Evolutionary conservation across 331 rosid species (phyloP), one percentile per base, ranked within the genome.

Genomic region (Quercus tomentella): DNA sequence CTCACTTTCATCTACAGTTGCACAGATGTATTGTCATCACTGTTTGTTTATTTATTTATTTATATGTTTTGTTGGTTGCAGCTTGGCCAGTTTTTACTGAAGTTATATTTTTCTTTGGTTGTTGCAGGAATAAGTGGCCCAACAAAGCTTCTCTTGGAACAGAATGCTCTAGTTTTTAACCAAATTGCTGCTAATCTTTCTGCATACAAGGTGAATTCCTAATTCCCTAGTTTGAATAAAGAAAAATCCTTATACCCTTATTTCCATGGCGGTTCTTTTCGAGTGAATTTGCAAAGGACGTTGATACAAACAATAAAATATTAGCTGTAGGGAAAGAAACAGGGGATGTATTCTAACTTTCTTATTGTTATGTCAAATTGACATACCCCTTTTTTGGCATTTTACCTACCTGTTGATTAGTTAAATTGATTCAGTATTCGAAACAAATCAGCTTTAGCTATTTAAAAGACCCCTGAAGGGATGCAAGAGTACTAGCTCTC

Each of bases 101-200:
- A 37, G 72, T 55, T 75, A 74, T 37, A 67, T 81, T 9, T 61
- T 81, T 84, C 71, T 75, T 81, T 85, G 77, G 43, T 76, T 35
- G 61, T 74, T 72, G 87, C 90, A 87, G 99, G 95, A 81, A 77
- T 88, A 56, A 88, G 89, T 85, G 85, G 89, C 63, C 82, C 91
- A 45, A 68, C 91, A 87, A 94, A 80, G 79, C 94, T 89, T 83
- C 93, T 90, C 58, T 82, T 96, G 92, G 97, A 96, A 81, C 98
- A 88, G 87, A 96, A 96, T 88, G 86, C 92, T 75, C 97, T 86
- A 80, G 90, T 90, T 72, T 91, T 93, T 76, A 87, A 78, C 77
- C 96, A 96, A 91, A 96, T 96, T 43, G 57, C 76, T 15, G 81
- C 89, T 82, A 96, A 96, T 87, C 86, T 93, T 76, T 93, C 94